phyloP scores from a whole-genome alignment of 805 yeast species.

The Cyberlindnera americana region DNA sequence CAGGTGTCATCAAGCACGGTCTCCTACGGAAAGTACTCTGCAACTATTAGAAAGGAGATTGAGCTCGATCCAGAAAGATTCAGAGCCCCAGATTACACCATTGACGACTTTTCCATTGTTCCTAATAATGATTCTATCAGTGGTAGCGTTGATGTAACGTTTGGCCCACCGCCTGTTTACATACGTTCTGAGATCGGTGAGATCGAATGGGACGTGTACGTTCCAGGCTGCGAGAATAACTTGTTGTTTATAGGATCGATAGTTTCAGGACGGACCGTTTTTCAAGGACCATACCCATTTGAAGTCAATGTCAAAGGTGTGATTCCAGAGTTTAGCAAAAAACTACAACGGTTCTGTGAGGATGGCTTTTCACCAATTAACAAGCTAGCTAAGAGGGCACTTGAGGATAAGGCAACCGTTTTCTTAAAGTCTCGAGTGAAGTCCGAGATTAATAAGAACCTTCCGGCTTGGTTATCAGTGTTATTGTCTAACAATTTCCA shows the following conservation, averaged over 20 bases:
- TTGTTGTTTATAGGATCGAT: slow-evolving; percentile 12
- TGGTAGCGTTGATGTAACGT: not conserved
- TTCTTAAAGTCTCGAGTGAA: slow-evolving; percentile 12
- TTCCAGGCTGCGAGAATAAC: slow-evolving; percentile 18
- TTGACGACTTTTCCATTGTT: not conserved
- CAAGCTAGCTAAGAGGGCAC: slow-evolving; percentile 5
- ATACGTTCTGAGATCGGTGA: slow-evolving; percentile 1
- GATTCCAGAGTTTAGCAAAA: slow-evolving; percentile 11
- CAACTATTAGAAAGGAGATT: slow-evolving; percentile 2
- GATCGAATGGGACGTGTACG: slow-evolving; percentile 22
- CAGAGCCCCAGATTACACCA: not conserved
- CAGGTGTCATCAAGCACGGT: not conserved
- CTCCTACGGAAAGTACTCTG: slow-evolving; percentile 6
- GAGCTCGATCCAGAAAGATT: not conserved
- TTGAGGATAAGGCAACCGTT: slow-evolving; percentile 5
- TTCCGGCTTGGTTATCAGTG: slow-evolving; percentile 18
- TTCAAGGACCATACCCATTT: not conserved
- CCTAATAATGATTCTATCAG: slow-evolving; percentile 1
- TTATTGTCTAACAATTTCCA: slow-evolving; percentile 14
- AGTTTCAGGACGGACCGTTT: not conserved
- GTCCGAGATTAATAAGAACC: slow-evolving; percentile 12
- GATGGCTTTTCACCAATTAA: slow-evolving; percentile 25
- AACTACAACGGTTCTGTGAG: slow-evolving; percentile 9
- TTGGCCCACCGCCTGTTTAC: not conserved
- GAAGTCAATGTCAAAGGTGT: not conserved